Base-by-base conservation (phyloP, 768 basidiomycete species). In the Nevesoporus exiguus region DNA sequence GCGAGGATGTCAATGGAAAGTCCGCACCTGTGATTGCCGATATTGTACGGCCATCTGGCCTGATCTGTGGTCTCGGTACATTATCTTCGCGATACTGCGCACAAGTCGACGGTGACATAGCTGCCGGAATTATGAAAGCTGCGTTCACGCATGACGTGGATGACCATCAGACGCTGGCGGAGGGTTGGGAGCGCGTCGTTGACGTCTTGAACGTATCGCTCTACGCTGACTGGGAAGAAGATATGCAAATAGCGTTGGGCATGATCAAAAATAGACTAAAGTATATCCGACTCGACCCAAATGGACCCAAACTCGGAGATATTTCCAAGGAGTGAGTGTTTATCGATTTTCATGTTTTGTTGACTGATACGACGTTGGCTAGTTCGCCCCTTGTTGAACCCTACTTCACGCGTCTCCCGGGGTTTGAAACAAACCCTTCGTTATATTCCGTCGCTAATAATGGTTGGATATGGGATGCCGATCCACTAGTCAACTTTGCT, bases 401-500 rank as follows among this genome's bases (percentile, higher is more conserved):
- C 4, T 98, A 98, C 74, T 99, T 99, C 72, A 98, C 94, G 2
- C 86, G 93, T 24, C 70, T 98, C 36, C 79, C 75, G 3, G 78
- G 81, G 49, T 79, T 77, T n/a, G 77, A 77, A 57, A 74, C 76
- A 49, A 75, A 82, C 45, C 74, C 77, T 5, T 58, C 63, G 15
- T 74, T 80, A 14, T 89, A 93, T 65, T 86, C 90, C 2, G 75
- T 99, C 27, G 97, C 96, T 6, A 98, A 98, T 72, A 99, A 99
- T 66, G 97, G 97, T 3, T 99, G 97, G 97, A 93, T 99, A 60
- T 99, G 97, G 96, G 75, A 87, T 59, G 95, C 96, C 2, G 86
- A 99, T 66, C 96, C 97, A 0, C 80, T 98, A 15, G 79, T 85
- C 59, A 98, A 98, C 73, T 99, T 99, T 73, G 97, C 96, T 8